phyloP scores from a whole-genome alignment of 306 rosid species.

The Prunus mongolica region DNA sequence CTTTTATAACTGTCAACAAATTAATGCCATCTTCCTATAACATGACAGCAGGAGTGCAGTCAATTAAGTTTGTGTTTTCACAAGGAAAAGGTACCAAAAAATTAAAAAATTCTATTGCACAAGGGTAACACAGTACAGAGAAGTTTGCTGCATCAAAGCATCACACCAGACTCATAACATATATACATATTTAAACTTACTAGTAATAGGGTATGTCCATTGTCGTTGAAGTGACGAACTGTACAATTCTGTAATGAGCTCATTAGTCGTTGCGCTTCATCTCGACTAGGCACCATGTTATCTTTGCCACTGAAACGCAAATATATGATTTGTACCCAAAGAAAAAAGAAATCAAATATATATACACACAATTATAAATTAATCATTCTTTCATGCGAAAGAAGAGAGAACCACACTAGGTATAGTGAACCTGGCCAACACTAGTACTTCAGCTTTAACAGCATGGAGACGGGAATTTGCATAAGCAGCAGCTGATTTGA shows the following conservation, averaged over 20 bases:
- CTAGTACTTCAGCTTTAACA: constrained; percentile 89
- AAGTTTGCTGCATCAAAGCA: constrained; percentile 5
- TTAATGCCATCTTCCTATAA: constrained; percentile 83
- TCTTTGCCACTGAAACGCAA: constrained; percentile 71
- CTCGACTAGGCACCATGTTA: constrained; percentile 80
- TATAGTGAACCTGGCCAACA: constrained; percentile 76
- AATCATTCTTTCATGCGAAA: not conserved
- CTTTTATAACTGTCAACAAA: constrained; percentile 73
- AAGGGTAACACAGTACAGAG: not conserved
- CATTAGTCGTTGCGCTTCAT: constrained; percentile 69
- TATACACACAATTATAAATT: not conserved
- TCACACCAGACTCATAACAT: not conserved
- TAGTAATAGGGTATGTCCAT: constrained; percentile 91
- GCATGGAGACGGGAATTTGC: constrained; percentile 96
- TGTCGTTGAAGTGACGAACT: constrained; percentile 66
- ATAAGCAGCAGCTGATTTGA: constrained; percentile 83
- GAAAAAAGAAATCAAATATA: too few species aligned
- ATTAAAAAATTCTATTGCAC: not conserved
- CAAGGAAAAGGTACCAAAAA: not conserved
- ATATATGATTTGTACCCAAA: not conserved
- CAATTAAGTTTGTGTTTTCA: not conserved
- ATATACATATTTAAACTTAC: constrained; percentile 38
- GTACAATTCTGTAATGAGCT: constrained; percentile 50
- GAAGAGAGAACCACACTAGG: not conserved
- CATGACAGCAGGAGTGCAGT: constrained; percentile 14